Percentiles rank a stretch among this genome's conserved stretches.
phyloP scores from a whole-genome alignment of 768 basidiomycete species.

The Mycena crocata region DNA sequence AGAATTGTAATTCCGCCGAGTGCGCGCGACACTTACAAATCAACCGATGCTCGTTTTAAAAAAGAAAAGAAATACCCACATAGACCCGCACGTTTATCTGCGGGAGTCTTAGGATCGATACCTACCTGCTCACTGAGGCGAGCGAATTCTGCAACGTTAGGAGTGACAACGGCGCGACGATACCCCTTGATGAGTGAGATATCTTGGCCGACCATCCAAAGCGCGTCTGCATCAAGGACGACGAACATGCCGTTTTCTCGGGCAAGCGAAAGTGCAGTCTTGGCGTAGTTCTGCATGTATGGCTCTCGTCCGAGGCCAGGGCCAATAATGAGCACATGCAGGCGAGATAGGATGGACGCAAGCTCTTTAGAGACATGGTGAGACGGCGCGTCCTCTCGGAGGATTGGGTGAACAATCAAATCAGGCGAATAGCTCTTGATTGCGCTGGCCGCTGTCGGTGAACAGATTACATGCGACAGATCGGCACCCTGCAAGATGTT shows the following conservation, averaged over 20 bases:
- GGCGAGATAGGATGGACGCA: slow-evolving; percentile 78
- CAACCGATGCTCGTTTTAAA: too few relatives aligned
- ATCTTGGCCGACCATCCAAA: slow-evolving; percentile 86
- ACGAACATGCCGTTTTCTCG: slow-evolving; percentile 83
- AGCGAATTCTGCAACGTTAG: slow-evolving; percentile 94
- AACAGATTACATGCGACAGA: slow-evolving; percentile 96
- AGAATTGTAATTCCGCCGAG: slow-evolving; percentile 92
- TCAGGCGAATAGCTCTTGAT: slow-evolving; percentile 99
- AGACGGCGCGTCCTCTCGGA: slow-evolving; percentile 73
- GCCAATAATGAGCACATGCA: slow-evolving; percentile 94
- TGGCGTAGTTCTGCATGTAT: slow-evolving; percentile 90
- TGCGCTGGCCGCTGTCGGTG: slow-evolving; percentile 88
- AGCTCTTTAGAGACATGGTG: slow-evolving; percentile 64
- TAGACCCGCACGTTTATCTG: slow-evolving; percentile 68
- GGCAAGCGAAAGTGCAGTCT: slow-evolving; percentile 80
- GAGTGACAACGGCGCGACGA: slow-evolving; percentile 88
- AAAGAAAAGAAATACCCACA: too few relatives aligned
- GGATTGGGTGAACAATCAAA: slow-evolving; percentile 95
- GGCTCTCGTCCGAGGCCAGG: slow-evolving; percentile 93
- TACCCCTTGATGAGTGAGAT: slow-evolving; percentile 84
- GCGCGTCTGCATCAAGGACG: slow-evolving; percentile 94
- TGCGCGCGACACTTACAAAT: slow-evolving; percentile 77
- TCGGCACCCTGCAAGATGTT: slow-evolving; percentile 78
- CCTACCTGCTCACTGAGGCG: slow-evolving; percentile 82
- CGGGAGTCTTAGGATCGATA: slow-evolving; percentile 64